Evolutionary conservation across 2,329 filamentous ascomycete genomes (phyloP).

Genomic region (Ascochyta lentis): DNA sequence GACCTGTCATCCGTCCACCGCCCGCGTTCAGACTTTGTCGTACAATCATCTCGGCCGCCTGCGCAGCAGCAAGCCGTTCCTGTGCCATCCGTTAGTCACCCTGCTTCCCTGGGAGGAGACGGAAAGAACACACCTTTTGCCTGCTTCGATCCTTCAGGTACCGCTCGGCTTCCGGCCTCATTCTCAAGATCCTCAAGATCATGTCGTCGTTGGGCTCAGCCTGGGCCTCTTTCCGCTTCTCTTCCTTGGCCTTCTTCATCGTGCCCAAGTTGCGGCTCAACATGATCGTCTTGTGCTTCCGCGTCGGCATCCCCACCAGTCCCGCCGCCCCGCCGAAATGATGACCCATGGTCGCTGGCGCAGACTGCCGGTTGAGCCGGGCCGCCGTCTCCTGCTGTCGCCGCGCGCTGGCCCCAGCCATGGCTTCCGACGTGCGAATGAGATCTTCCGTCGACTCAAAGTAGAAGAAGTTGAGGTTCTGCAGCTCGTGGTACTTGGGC

Average conservation of each 20-base stretch:
- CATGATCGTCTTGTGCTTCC: slow-evolving; percentile 73
- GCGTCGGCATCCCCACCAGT: slow-evolving; percentile 67
- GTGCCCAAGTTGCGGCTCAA: slow-evolving; percentile 92
- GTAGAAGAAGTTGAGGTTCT: slow-evolving; percentile 98
- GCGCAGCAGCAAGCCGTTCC: slow-evolving; percentile 86
- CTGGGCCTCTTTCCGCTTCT: slow-evolving; percentile 93
- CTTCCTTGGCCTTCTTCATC: slow-evolving; percentile 94
- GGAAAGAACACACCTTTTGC: slow-evolving; percentile 66
- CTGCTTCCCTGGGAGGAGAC: neutral
- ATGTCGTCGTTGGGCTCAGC: slow-evolving; percentile 98
- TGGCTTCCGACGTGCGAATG: slow-evolving; percentile 93
- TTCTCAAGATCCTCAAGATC: slow-evolving; percentile 92
- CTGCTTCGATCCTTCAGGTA: slow-evolving; percentile 91
- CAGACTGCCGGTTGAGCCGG: slow-evolving; percentile 71
- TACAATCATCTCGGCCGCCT: slow-evolving; percentile 93
- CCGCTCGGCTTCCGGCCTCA: slow-evolving; percentile 86
- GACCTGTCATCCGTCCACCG: slow-evolving; percentile 59
- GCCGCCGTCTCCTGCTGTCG: slow-evolving; percentile 69
- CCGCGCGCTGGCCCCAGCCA: slow-evolving; percentile 85
- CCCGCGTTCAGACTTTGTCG: slow-evolving; percentile 80
- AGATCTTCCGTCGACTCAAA: slow-evolving; percentile 90
- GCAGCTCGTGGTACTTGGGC: slow-evolving; percentile 97
- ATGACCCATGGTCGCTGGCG: slow-evolving; percentile 64
- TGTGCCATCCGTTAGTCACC: slow-evolving; percentile 14
- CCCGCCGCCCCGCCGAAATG: slow-evolving; percentile 60